Percentiles rank a stretch among this genome's conserved stretches.
These are phyloP conservation scores for Pterocarpus santalinus DNA, from an alignment of 306 rosid species.

Conservation along the genomic window DNA sequence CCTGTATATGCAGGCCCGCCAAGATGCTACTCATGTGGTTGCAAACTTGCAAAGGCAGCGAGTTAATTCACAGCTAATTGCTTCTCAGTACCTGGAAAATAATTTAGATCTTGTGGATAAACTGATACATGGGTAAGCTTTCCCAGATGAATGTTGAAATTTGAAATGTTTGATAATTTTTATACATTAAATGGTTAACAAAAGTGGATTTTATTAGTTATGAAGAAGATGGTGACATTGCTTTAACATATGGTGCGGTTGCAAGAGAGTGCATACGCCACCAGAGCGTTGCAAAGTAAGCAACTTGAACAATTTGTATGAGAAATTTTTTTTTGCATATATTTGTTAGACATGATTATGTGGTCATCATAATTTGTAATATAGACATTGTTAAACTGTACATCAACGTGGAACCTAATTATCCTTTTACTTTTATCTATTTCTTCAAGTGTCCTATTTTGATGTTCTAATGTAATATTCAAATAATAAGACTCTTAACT, in stretches of 20 bases:
- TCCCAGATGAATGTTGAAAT: background rate
- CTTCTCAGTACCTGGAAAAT: conserved; percentile 63
- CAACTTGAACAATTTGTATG: background rate
- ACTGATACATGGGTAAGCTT: conserved; percentile 62
- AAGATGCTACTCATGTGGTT: conserved; percentile 65
- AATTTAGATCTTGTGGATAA: conserved; percentile 69
- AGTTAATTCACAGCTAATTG: conserved; percentile 57
- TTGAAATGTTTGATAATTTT: background rate
- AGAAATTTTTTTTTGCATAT: too few species aligned
- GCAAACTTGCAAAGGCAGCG: conserved; percentile 77
- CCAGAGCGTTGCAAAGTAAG: conserved; percentile 84
- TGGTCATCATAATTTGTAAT: too few species aligned
- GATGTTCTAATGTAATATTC: too few species aligned
- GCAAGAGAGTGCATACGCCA: conserved; percentile 93
- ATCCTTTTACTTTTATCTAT: too few species aligned
- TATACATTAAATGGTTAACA: background rate
- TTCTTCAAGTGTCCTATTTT: too few species aligned
- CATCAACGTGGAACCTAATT: too few species aligned
- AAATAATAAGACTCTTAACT: background rate
- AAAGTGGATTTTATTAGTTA: conserved; percentile 56
- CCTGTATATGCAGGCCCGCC: conserved; percentile 54
- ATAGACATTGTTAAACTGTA: too few species aligned
- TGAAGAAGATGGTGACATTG: conserved; percentile 74
- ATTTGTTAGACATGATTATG: too few species aligned
- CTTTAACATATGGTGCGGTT: conserved; percentile 79